Conservation (phyloP, 495 filamentous ascomycete genomes). For the Xylaria grammica region DNA sequence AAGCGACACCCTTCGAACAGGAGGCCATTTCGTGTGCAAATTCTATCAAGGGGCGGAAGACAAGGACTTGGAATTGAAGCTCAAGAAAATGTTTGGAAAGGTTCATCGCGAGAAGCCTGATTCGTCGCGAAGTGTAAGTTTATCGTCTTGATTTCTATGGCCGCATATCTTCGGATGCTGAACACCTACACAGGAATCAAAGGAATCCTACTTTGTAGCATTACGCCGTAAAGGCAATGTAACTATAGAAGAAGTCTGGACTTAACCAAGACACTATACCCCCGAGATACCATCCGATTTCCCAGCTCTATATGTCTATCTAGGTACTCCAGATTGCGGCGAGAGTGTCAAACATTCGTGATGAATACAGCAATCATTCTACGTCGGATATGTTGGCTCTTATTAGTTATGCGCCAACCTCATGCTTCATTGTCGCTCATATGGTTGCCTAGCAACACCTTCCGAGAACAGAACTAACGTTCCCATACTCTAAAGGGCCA, state of each 20-base stretch:
- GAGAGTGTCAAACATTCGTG: not conserved
- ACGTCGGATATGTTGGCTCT: not conserved
- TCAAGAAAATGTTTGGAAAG: slow-evolving; percentile 75
- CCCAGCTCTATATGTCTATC: not conserved
- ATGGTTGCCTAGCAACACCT: slow-evolving; percentile 28
- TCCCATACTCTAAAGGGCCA: slow-evolving; percentile 25
- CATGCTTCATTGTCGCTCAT: not conserved
- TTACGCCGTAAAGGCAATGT: slow-evolving; percentile 61
- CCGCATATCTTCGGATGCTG: not conserved
- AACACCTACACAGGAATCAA: slow-evolving; percentile 73
- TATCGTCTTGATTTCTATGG: not conserved
- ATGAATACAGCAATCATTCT: not conserved
- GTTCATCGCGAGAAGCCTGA: slow-evolving; percentile 89
- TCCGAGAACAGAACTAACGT: slow-evolving; percentile 26
- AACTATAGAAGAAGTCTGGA: slow-evolving; percentile 19
- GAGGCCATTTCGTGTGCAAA: slow-evolving; percentile 94
- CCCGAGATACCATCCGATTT: not conserved
- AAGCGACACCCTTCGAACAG: slow-evolving; percentile 78
- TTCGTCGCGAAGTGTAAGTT: slow-evolving; percentile 80
- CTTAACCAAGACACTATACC: not conserved
- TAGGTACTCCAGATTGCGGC: not conserved
- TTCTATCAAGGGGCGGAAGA: slow-evolving; percentile 94
- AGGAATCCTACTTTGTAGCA: slow-evolving; percentile 85
- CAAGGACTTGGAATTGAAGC: slow-evolving; percentile 70
- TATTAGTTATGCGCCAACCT: not conserved